These are phyloP conservation scores for Ganoderma multipileum DNA, from an alignment of 1,284 basidiomycete genomes.

Conservation along the genomic window DNA sequence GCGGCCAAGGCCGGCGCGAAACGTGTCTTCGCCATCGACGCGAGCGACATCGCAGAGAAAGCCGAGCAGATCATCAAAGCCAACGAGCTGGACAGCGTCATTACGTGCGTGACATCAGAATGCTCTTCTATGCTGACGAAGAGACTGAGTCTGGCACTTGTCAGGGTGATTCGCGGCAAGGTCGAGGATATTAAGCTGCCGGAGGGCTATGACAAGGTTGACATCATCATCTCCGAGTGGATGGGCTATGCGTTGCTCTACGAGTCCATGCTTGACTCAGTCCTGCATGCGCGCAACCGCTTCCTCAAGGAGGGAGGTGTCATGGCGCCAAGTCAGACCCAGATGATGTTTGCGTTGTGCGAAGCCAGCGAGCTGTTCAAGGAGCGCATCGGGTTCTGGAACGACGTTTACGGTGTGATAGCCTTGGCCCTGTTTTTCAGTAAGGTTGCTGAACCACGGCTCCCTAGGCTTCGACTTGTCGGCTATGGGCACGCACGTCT, in stretches of 20 bases:
- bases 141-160: not conserved
- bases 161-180: slow-evolving; percentile 84
- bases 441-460: slow-evolving; percentile 8
- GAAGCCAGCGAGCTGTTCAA: slow-evolving; percentile 79
- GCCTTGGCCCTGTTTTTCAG: not conserved
- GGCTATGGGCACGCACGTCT: slow-evolving; percentile 75
- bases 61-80: slow-evolving; percentile 83
- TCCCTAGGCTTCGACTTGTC: slow-evolving; percentile 82
- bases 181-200: slow-evolving; percentile 85
- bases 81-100: slow-evolving; percentile 80
- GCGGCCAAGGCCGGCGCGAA: slow-evolving; percentile 93
- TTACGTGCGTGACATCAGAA: slow-evolving; percentile 62
- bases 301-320: slow-evolving; percentile 80
- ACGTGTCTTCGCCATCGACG: slow-evolving; percentile 94
- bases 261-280: slow-evolving; percentile 98
- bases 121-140: not conserved
- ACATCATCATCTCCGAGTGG: slow-evolving; percentile 97
- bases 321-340: slow-evolving; percentile 93
- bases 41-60: slow-evolving; percentile 85
- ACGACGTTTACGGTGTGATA: slow-evolving; percentile 83
- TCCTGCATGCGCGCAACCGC: slow-evolving; percentile 85
- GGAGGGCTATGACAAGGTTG: slow-evolving; percentile 77
- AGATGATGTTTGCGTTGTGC: slow-evolving; percentile 85
- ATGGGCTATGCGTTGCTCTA: slow-evolving; percentile 96
- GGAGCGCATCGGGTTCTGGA: slow-evolving; percentile 90